These are phyloP conservation scores for Fusarium sp. DNA, from an alignment of 2,329 filamentous ascomycete species.

Conservation along the genomic window DNA sequence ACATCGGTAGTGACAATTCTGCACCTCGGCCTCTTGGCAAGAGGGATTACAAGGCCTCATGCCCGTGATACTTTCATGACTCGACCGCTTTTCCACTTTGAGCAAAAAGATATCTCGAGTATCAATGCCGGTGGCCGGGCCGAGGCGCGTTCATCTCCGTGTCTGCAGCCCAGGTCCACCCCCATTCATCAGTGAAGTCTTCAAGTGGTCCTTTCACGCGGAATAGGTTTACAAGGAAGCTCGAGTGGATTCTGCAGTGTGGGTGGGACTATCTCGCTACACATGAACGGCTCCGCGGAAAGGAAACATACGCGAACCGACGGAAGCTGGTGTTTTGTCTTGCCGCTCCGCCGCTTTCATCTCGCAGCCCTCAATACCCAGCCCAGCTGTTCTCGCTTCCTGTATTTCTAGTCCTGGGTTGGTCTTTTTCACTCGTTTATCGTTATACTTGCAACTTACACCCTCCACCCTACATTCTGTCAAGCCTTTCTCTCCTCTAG, in stretches of 20 bases:
- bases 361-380: neutral
- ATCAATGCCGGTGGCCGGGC: neutral
- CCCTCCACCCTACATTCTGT: neutral
- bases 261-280: neutral
- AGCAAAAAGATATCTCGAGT: neutral
- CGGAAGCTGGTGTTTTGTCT: neutral
- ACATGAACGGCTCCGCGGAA: neutral
- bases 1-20: neutral
- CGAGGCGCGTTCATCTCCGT: neutral
- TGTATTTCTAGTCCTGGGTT: neutral
- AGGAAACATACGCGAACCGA: neutral
- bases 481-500: neutral
- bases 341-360: neutral
- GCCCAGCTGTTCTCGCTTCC: neutral
- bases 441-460: neutral
- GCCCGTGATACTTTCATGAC: neutral
- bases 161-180: neutral
- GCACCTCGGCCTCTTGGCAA: neutral
- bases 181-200: neutral
- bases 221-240: neutral
- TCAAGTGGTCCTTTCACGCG: neutral
- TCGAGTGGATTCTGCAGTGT: neutral
- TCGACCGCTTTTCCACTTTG: neutral
- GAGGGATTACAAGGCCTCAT: neutral
- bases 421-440: neutral